These are phyloP conservation scores for Lodderomyces parapsilosis DNA, from an alignment of 1,139 yeast genomes.

Conservation along the genomic window DNA sequence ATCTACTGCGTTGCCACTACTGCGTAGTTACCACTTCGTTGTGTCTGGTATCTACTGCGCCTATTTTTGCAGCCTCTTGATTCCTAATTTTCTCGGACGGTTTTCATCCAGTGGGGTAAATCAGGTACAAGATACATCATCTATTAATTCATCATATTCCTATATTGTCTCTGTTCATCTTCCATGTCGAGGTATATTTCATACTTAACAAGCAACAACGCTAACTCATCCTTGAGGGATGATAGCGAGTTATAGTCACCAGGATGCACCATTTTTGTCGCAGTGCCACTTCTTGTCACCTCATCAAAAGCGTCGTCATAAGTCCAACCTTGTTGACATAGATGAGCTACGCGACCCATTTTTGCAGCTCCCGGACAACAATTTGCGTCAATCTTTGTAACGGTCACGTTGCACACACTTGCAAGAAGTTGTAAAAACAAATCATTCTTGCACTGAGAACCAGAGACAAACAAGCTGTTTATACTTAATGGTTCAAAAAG, in stretches of 20 bases:
- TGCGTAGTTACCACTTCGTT: too few species aligned
- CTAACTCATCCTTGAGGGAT: background rate
- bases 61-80: background rate
- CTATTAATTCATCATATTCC: slow-evolving; percentile 16
- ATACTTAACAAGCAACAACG: slow-evolving; percentile 24
- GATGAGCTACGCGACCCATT: slow-evolving; percentile 19
- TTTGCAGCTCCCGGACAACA: slow-evolving; percentile 41
- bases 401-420: slow-evolving; percentile 21
- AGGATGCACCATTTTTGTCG: background rate
- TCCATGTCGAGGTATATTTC: slow-evolving; percentile 36
- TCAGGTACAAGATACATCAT: background rate
- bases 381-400: slow-evolving; percentile 24
- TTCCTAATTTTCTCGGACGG: background rate
- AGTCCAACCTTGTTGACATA: background rate
- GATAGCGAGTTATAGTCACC: too few species aligned
- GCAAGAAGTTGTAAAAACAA: slow-evolving; percentile 36
- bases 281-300: slow-evolving; percentile 3
- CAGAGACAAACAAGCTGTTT: slow-evolving; percentile 38
- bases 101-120: background rate
- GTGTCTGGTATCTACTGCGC: background rate
- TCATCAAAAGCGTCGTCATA: slow-evolving; percentile 9
- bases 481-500: slow-evolving; percentile 26
- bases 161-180: slow-evolving; percentile 28
- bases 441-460: slow-evolving; percentile 51
- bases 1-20: too few species aligned